Evolutionary conservation across 139 green algal genomes (phyloP), one percentile per base, ranked within the genome.

Genomic region (Edaphochlamys debaryana): DNA sequence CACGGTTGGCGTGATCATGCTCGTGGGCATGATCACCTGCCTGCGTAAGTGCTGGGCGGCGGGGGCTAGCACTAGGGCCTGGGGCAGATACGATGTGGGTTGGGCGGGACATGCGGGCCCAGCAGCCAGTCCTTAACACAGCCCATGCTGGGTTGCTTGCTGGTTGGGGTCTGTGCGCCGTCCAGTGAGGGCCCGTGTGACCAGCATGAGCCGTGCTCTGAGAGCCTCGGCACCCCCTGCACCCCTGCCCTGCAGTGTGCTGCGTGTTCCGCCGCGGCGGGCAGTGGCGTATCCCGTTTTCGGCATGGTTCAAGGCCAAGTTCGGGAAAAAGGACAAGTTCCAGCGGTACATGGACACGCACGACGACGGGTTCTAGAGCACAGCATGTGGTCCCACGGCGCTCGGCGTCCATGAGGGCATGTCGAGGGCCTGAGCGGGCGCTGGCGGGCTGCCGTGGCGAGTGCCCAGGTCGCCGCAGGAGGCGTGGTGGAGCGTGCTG

Each of bases 231-330:
- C 45, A 54, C 9, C 13, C 17, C 52, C 52, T 62, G 19, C 13
- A 6, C 52, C 4, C 52, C 52, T 62, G 52, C 25, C 2, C 32
- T 20, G 4, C 75, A 83, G 78, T 68, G n/a, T 84, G 78, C 66
- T 84, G 78, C 66, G 78, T 84, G 20, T 84, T 84, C 42, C 62
- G 78, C 13, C 48, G 66, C 13, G 78, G 78, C 1, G 78, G 78
- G 23, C 78, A 84, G 36, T 84, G 78, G 78, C 78, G 78, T 37
- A 63, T 84, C n/a, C 78, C 78, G 2, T n/a, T n/a, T n/a, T n/a
- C n/a, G 66, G 64, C 19, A 11, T 77, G 78, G 66, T 58, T 84
- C 78, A 76, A 76, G 37, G 68, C 56, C 8, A 75, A 76, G n/a
- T 84, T 76, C 50, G 66, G 27, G 4, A 37, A 67, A n/a, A 40